Percentiles rank a stretch among this genome's conserved stretches.
These are phyloP conservation scores for Echites panduratus DNA, from an alignment of 257 asterid genomes.

Conservation along the genomic window DNA sequence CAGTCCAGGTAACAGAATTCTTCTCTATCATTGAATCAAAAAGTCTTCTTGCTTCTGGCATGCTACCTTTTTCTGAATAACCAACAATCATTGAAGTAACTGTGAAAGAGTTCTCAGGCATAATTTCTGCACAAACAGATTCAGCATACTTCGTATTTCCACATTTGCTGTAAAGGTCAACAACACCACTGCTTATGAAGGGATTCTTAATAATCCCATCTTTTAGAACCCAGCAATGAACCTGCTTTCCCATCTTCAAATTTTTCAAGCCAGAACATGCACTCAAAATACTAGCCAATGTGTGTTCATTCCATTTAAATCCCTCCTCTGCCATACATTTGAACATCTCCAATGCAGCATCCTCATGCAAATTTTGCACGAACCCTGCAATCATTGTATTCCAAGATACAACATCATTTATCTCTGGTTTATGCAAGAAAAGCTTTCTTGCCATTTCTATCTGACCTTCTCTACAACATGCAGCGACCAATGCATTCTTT, in stretches of 20 bases:
- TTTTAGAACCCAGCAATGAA: slow-evolving; percentile 67
- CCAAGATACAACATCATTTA: slow-evolving; percentile 74
- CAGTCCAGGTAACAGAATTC: slow-evolving; percentile 66
- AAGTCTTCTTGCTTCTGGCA: slow-evolving; percentile 57
- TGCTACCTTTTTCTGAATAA: slow-evolving; percentile 51
- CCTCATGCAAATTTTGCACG: slow-evolving; percentile 54
- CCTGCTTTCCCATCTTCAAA: slow-evolving; percentile 61
- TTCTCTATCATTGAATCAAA: slow-evolving; percentile 55
- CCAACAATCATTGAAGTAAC: slow-evolving; percentile 67
- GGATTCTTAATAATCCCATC: slow-evolving; percentile 50
- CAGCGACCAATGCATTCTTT: slow-evolving; percentile 73
- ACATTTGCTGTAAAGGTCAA: slow-evolving; percentile 68
- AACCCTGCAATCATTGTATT: slow-evolving; percentile 76
- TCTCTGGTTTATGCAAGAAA: slow-evolving; percentile 36
- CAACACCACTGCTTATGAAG: slow-evolving; percentile 60
- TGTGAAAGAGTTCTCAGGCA: slow-evolving; percentile 40
- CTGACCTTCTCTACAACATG: slow-evolving; percentile 81
- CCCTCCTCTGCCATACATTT: slow-evolving; percentile 50
- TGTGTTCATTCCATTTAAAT: slow-evolving; percentile 49
- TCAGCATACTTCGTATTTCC: slow-evolving; percentile 60
- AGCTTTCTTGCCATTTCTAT: slow-evolving; percentile 51
- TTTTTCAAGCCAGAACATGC: slow-evolving; percentile 62
- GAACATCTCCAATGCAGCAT: slow-evolving; percentile 55
- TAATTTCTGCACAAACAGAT: slow-evolving; percentile 28
- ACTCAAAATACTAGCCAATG: slow-evolving; percentile 51